Conservation (phyloP, 495 filamentous ascomycete genomes). For the Pyrenopolyporus hunteri region DNA sequence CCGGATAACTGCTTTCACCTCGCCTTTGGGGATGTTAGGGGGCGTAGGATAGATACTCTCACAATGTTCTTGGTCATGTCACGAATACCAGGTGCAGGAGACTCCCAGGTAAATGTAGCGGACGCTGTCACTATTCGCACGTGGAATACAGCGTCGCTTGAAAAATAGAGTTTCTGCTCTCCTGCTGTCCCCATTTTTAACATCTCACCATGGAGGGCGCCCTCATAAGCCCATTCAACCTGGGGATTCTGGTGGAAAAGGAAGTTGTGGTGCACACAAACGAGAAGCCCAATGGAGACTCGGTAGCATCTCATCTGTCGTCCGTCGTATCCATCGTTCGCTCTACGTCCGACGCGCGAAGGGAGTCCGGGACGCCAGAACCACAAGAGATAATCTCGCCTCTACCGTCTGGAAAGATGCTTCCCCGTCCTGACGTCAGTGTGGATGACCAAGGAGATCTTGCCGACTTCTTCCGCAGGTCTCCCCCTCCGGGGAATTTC, state of each 20-base stretch:
- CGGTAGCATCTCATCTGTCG: constrained; percentile 5
- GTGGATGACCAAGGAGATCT: constrained; percentile 39
- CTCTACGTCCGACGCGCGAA: constrained; percentile 10
- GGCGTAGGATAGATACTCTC: not conserved
- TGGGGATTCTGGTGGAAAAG: constrained; percentile 35
- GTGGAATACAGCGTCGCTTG: constrained; percentile 15
- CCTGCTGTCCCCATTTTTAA: constrained; percentile 17
- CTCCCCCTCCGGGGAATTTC: constrained; percentile 47
- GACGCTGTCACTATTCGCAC: constrained; percentile 26
- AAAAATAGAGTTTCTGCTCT: constrained; percentile 29
- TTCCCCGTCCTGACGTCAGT: constrained; percentile 22
- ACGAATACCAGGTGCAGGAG: constrained; percentile 1
- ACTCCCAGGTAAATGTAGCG: constrained; percentile 22
- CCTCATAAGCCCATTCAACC: constrained; percentile 16
- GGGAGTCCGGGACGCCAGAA: constrained; percentile 4
- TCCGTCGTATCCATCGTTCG: constrained; percentile 24
- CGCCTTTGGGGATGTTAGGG: not conserved
- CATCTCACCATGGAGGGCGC: constrained; percentile 32
- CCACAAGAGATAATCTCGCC: not conserved
- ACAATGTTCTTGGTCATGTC: constrained; percentile 22
- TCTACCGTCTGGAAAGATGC: constrained; percentile 20
- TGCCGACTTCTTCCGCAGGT: constrained; percentile 51
- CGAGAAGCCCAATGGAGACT: constrained; percentile 16
- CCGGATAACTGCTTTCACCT: not conserved
- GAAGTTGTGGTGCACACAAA: constrained; percentile 31